phyloP scores from a whole-genome alignment of 1,284 basidiomycete genomes.

The Puccinia triticina region DNA sequence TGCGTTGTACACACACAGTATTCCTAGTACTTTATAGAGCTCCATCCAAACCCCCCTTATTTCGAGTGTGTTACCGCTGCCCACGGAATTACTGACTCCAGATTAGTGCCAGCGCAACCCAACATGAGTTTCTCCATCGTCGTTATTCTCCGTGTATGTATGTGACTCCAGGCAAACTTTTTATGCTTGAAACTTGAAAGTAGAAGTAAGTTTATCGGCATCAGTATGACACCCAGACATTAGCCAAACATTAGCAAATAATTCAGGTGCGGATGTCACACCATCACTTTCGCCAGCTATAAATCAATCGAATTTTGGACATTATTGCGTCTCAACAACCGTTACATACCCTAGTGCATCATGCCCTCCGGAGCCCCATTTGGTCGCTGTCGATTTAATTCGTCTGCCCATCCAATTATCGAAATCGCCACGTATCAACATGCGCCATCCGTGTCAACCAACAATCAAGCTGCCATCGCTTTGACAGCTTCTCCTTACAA shows the following conservation, averaged over 20 bases:
- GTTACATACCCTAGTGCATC: not conserved
- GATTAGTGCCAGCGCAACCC: not conserved
- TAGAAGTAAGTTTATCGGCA: slow-evolving; percentile 1
- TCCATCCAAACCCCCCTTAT: slow-evolving; percentile 21
- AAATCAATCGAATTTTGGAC: not conserved
- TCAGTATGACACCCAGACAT: not conserved
- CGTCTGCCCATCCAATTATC: slow-evolving; percentile 31
- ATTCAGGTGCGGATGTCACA: not conserved
- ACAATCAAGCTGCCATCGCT: not conserved
- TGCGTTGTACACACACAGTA: not conserved
- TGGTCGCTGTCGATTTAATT: slow-evolving; percentile 18
- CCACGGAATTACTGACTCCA: slow-evolving; percentile 35
- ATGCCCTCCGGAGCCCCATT: slow-evolving; percentile 28
- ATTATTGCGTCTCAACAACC: not conserved
- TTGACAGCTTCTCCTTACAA: slow-evolving; percentile 9
- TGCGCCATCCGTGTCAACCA: not conserved
- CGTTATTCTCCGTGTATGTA: not conserved
- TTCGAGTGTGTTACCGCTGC: slow-evolving; percentile 20
- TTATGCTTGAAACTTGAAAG: slow-evolving; percentile 20
- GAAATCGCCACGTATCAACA: slow-evolving; percentile 36
- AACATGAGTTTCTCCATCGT: not conserved
- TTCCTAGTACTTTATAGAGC: not conserved
- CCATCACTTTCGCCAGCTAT: not conserved
- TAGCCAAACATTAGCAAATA: not conserved
- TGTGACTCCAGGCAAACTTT: not conserved